These are phyloP conservation scores for Phyllosticta ampelicida DNA, from an alignment of 2,329 filamentous ascomycete species.

Conservation along the genomic window DNA sequence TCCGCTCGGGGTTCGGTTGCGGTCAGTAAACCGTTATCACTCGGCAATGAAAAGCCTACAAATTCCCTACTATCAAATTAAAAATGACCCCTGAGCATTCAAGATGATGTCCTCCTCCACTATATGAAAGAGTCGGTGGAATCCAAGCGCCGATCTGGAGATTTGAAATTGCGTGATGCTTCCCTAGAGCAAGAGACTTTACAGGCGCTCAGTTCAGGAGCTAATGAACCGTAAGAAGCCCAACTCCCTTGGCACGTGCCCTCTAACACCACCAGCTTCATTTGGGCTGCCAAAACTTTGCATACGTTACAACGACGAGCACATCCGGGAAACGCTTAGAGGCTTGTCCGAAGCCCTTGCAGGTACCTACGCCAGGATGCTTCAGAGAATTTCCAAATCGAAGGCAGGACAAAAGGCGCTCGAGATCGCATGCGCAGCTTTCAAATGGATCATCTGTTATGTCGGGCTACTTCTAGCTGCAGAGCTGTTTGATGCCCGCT, in stretches of 20 bases:
- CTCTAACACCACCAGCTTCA: slow-evolving; percentile 17
- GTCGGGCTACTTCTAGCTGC: slow-evolving; percentile 13
- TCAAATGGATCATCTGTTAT: slow-evolving; percentile 15
- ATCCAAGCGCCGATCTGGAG: not conserved
- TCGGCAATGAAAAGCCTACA: not conserved
- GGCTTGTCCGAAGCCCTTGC: slow-evolving; percentile 18
- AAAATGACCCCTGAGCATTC: slow-evolving; percentile 3
- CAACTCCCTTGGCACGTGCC: no score
- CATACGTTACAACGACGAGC: slow-evolving; percentile 17
- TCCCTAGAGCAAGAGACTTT: slow-evolving; percentile 12
- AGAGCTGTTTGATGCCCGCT: slow-evolving; percentile 17
- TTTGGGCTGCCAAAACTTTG: slow-evolving; percentile 26
- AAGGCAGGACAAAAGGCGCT: slow-evolving; percentile 7
- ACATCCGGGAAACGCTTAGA: slow-evolving; percentile 16
- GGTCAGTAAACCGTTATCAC: not conserved
- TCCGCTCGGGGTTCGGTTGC: not conserved
- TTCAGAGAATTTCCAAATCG: slow-evolving; percentile 5
- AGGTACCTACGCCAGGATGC: slow-evolving; percentile 18
- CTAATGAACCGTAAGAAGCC: slow-evolving; percentile 15
- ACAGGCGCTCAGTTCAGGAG: slow-evolving; percentile 10
- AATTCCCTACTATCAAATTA: slow-evolving; percentile 1
- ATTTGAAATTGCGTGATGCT: slow-evolving; percentile 7
- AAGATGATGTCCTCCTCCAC: slow-evolving; percentile 10
- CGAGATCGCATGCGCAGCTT: slow-evolving; percentile 11
- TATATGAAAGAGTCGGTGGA: slow-evolving; percentile 12